Evolutionary conservation across 257 asterid genomes (phyloP).

Genomic region (Echites panduratus): DNA sequence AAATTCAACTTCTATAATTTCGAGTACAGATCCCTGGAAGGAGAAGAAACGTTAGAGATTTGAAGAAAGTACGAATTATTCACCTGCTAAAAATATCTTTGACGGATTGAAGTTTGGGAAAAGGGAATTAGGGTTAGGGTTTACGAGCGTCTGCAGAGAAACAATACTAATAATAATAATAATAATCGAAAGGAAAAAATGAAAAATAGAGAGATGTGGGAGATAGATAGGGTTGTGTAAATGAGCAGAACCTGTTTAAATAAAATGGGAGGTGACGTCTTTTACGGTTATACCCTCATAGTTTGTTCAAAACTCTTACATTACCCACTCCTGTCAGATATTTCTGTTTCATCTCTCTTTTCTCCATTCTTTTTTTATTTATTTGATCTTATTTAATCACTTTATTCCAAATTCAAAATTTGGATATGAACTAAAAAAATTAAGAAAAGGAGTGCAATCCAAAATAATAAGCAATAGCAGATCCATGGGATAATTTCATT

Average conservation of each 20-base stretch:
- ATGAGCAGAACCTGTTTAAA: neutral
- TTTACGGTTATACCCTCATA: slow-evolving; percentile 7
- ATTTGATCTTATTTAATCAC: too few species aligned
- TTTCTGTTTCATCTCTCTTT: neutral
- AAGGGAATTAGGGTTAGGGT: slow-evolving; percentile 24
- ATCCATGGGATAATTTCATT: too few species aligned
- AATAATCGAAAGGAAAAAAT: neutral
- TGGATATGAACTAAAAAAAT: too few species aligned
- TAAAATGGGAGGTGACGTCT: neutral
- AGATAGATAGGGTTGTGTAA: slow-evolving; percentile 11
- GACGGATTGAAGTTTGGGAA: neutral
- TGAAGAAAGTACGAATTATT: neutral
- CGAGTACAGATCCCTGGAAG: neutral
- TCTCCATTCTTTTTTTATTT: too few species aligned
- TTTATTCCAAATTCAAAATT: too few species aligned
- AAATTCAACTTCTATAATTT: neutral
- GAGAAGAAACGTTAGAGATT: neutral
- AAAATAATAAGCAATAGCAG: too few species aligned
- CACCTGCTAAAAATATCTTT: slow-evolving; percentile 21
- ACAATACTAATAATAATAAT: neutral
- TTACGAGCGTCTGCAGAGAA: slow-evolving; percentile 29
- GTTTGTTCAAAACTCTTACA: neutral
- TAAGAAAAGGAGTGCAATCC: too few species aligned
- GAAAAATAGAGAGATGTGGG: neutral
- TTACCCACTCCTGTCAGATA: neutral